phyloP scores from a whole-genome alignment of 176 grass and related monocot genomes.

The Musa itinerans region DNA sequence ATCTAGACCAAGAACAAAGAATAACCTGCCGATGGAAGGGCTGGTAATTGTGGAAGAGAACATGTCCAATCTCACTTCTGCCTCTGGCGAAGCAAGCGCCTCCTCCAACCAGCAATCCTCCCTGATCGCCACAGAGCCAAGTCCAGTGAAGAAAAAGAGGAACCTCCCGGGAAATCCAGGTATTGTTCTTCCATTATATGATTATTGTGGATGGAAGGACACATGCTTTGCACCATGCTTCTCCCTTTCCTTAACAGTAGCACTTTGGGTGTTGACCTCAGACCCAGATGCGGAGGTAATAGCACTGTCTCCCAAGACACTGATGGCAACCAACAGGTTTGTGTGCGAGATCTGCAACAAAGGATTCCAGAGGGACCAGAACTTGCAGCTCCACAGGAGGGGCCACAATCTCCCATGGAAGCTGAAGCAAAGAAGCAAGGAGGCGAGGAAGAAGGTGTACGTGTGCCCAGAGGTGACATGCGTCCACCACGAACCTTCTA shows the following conservation, averaged over 20 bases:
- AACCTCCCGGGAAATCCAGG: slow-evolving; percentile 95
- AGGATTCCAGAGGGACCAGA: slow-evolving; percentile 91
- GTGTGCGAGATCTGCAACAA: slow-evolving; percentile 90
- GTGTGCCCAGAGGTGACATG: slow-evolving; percentile 68
- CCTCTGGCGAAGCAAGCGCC: slow-evolving; percentile 73
- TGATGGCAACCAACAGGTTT: slow-evolving; percentile 93
- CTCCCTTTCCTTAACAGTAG: too few relatives aligned
- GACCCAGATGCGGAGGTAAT: slow-evolving; percentile 93
- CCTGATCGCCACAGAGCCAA: slow-evolving; percentile 32
- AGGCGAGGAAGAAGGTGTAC: slow-evolving; percentile 85
- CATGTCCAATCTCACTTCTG: slow-evolving; percentile 93
- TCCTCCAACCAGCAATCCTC: slow-evolving; percentile 54
- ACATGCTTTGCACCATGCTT: too few relatives aligned
- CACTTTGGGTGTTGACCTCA: not conserved
- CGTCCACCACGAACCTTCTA: slow-evolving; percentile 63
- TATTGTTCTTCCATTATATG: not conserved
- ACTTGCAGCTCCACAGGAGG: slow-evolving; percentile 86
- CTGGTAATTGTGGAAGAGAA: slow-evolving; percentile 72
- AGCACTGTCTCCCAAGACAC: slow-evolving; percentile 59
- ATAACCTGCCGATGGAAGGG: slow-evolving; percentile 52
- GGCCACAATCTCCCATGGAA: slow-evolving; percentile 96
- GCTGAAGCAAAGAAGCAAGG: slow-evolving; percentile 86
- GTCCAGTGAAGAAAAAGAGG: slow-evolving; percentile 80
- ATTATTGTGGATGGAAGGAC: not conserved
- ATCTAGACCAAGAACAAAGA: not conserved